Base-by-base conservation (phyloP, 768 basidiomycete genomes). In the Sarcodon sp. region DNA sequence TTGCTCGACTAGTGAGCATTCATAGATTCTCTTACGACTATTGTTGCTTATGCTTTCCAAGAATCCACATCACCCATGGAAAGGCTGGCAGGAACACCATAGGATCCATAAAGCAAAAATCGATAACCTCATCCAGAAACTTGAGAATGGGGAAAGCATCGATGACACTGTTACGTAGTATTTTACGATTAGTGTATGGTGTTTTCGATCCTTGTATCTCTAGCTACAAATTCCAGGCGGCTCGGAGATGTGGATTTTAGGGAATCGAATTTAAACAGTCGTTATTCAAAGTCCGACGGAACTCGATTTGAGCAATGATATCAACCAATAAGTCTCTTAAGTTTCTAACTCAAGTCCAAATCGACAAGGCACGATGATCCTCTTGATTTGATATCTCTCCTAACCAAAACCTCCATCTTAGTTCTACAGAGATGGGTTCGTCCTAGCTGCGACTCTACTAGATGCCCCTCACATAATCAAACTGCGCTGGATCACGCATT, bases 61-160 rank as follows among this genome's bases (percentile, higher is more conserved):
- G 87, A 73, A 89, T 61, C 77, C 87, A 1, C 85, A 89, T 59
- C 88, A 91, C 66, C 88, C 88, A 3, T 91, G 88, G 88, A 91
- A 91, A 61, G 88, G 88, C 11, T 91, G 88, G 88, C 88, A 91
- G 61, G 88, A 91, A 57, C 88, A 90, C 59, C 82, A 89, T 60
- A 76, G 88, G 38, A 87, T 89, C 56, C 88, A 90, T 61, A 90
- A 89, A 59, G 71, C 77, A 10, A 87, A 86, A 59, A 88, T 90
- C 52, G 88, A 89, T 56, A 80, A 88, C 63, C 72, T 86, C 36
- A 82, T 87, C 38, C 68, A 77, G 50, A 70, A 73, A 54, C 60
- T 90, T 15, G 58, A 59, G 9, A 69, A 70, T 32, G 86, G 85
- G 10, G 78, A 83, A 59, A 68, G 60, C 37, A 66, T 75, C 34